These are phyloP conservation scores for Trichosporon ovoides DNA, from an alignment of 1,284 basidiomycete species.

Conservation along the genomic window DNA sequence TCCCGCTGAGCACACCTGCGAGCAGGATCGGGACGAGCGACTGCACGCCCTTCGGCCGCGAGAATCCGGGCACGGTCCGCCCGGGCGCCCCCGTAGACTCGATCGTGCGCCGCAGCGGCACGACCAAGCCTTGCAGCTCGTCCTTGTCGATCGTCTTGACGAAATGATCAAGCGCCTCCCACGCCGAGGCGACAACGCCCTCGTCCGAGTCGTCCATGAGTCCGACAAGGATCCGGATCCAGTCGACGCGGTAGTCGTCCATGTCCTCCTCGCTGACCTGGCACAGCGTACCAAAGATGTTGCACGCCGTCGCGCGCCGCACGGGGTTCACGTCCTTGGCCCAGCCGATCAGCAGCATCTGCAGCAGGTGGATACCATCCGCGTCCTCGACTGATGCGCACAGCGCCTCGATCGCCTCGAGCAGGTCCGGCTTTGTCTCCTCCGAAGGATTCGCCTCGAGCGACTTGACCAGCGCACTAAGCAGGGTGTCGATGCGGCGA, in stretches of 20 bases:
- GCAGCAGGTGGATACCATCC: conserved; percentile 80
- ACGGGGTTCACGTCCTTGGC: conserved; percentile 66
- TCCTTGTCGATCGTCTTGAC: conserved; percentile 90
- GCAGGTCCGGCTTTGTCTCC: conserved; percentile 66
- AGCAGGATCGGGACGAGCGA: conserved; percentile 85
- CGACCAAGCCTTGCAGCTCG: conserved; percentile 80
- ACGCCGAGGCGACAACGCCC: conserved; percentile 74
- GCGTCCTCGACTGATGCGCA: conserved; percentile 71
- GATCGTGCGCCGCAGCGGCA: conserved; percentile 80
- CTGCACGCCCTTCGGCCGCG: conserved; percentile 80
- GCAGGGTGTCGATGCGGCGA: conserved; percentile 68
- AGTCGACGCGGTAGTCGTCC: conserved; percentile 81
- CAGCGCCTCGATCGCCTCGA: conserved; percentile 65
- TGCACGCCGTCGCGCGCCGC: conserved; percentile 71
- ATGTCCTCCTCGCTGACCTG: conserved; percentile 69
- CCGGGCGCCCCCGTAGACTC: conserved; percentile 80
- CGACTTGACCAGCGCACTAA: conserved; percentile 68
- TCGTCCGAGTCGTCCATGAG: conserved; percentile 74
- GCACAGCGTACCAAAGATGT: conserved; percentile 74
- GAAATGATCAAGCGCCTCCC: conserved; percentile 77
- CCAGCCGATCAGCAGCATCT: conserved; percentile 87
- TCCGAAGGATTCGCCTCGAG: conserved; percentile 60
- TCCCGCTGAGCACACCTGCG: conserved; percentile 59
- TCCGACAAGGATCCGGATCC: conserved; percentile 87
- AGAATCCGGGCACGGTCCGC: conserved; percentile 76